A percentile compares a stretch with the other conserved stretches of the same genome.
These are phyloP conservation scores for Ophiocordyceps robertsii DNA, from an alignment of 2,329 filamentous ascomycete species.

Conservation along the genomic window DNA sequence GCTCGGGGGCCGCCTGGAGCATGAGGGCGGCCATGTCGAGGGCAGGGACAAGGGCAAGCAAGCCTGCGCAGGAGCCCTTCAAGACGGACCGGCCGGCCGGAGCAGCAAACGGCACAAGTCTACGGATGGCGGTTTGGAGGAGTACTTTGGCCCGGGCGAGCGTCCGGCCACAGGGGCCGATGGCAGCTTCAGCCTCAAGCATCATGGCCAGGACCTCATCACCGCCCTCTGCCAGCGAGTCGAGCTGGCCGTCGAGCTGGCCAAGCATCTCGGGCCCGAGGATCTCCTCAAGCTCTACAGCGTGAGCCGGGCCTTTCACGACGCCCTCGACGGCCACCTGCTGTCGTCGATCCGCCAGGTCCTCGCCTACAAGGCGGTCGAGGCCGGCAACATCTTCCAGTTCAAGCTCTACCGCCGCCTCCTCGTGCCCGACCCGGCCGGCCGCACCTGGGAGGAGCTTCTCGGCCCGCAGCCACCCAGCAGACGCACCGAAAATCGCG, in stretches of 20 bases:
- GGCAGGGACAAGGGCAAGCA: background rate
- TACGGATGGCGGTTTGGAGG: slow-evolving; percentile 6
- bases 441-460: slow-evolving; percentile 22
- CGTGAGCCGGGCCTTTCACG: slow-evolving; percentile 49
- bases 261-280: slow-evolving; percentile 35
- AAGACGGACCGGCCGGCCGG: slow-evolving; percentile 3
- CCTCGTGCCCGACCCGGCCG: slow-evolving; percentile 46
- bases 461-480: slow-evolving; percentile 1
- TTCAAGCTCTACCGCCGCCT: slow-evolving; percentile 44
- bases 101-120: background rate
- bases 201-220: slow-evolving; percentile 26
- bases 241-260: slow-evolving; percentile 41
- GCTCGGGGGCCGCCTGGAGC: background rate
- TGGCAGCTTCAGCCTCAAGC: slow-evolving; percentile 10
- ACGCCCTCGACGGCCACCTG: slow-evolving; percentile 44
- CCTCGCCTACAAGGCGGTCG: slow-evolving; percentile 37
- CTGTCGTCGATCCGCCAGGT: slow-evolving; percentile 43
- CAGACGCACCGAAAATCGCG: slow-evolving; percentile 3
- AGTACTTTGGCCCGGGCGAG: slow-evolving; percentile 11
- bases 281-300: slow-evolving; percentile 53
- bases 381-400: slow-evolving; percentile 43
- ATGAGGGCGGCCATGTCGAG: background rate
- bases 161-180: slow-evolving; percentile 11
- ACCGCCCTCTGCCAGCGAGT: slow-evolving; percentile 27
- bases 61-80: background rate